Base-by-base conservation (phyloP, 2,329 filamentous ascomycete genomes). In the Herpotrichia juniperi region DNA sequence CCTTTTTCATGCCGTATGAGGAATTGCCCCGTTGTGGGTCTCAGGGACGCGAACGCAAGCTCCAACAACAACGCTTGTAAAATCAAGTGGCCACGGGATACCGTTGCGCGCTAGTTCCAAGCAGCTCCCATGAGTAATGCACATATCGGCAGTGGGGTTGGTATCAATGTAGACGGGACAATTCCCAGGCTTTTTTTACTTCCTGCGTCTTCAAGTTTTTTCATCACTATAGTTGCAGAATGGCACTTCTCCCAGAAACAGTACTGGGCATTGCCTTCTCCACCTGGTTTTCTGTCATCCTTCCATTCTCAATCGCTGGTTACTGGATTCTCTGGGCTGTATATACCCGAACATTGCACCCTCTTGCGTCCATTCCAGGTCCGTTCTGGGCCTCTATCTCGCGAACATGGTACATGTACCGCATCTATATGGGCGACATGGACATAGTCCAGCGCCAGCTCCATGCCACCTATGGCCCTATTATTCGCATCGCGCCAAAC, bases 401-500 rank as follows among this genome's bases (percentile, higher is more conserved):
- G 5, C 51, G 59, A 17, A 31, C 54, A 42, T 62, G 59, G 59
- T 58, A 59, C 35, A 51, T 62, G 43, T 53, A 58, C 31, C 42
- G 52, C 21, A 48, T 56, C 28, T 51, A 54, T 11, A 34, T 17
- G n/a, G 58, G 56, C 8, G 49, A 59, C 24, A 14, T 50, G 12
- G 54, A 57, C 8, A 19, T 43, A 1, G 57, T 51, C 10, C 51
- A 58, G 37, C 48, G 53, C 16, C 22, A 12, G 16, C 56, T 60
- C 14, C 57, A 58, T n/a, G 17, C 32, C 10, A 37, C 43, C 16
- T 59, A 59, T 35, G 47, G 48, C 1, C 49, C 53, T 11, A 50
- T 63, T 12, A 34, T 64, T 10, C 53, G 62, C 17, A 53, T 60
- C 10, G 53, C 58, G 10, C 62, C 63, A 4, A 58, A 63, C 28